Base-by-base conservation (phyloP, 192 early-diverging fungal genomes). In the Coemansia sp. region DNA sequence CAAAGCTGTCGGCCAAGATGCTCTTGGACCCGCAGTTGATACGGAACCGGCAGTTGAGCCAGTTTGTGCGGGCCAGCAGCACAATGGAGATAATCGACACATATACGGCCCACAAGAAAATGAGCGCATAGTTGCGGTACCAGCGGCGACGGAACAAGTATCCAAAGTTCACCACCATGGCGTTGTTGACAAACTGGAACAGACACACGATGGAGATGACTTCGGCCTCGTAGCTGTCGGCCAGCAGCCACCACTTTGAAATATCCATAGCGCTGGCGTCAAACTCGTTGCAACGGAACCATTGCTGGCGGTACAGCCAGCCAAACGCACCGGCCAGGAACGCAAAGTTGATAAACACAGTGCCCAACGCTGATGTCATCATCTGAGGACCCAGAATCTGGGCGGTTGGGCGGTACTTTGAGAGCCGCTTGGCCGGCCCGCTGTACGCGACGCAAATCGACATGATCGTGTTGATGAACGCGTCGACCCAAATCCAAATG, bases 211-310 rank as follows among this genome's bases (percentile, higher is more conserved):
- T 75, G 0, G 86, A 83, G 21, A 89, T 84, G 38, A 89, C 63
- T 63, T 72, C 87, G 12, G 84, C 80, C 77, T 93, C 90, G 62
- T 85, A 93, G 67, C 90, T 92, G 66, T 93, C 92, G 47, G 85
- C 90, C 38, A 93, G 72, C 32, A 91, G 76, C 92, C 92, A 93
- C 92, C 92, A 93, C 38, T 85, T 72, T 32, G 85, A 64, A 17
- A 88, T 79, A 65, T 93, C 87, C 27, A 86, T 75, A 38, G 83
- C 70, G 23, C 82, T 70, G 37, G 81, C 80, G 66, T 92, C 89
- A 75, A 93, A 93, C 79, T 93, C 89, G 64, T 90, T 77, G 79
- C 92, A 93, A 19, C 85, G 73, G 84, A 91, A 93, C 87, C 88
- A 93, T 15, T 66, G 50, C 56, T 91, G 87, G 38, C 78, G 73